Conservation (phyloP, 1,284 basidiomycete species). For the Thecaphora thlaspeos region DNA sequence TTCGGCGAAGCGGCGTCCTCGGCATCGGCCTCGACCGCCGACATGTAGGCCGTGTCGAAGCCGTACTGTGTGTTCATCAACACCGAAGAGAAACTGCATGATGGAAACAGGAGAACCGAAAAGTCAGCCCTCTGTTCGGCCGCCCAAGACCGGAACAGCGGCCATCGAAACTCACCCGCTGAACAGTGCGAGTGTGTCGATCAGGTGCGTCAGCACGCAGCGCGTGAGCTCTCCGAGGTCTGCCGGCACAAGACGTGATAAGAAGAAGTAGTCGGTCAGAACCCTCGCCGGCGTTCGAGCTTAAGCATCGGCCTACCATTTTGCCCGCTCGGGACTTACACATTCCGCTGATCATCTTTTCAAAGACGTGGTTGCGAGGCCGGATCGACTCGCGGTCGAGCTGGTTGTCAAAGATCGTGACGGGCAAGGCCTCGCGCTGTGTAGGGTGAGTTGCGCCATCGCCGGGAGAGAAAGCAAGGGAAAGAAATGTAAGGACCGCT, state of each 20-base stretch:
- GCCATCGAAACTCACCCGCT: conserved; percentile 61
- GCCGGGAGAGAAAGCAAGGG: not conserved
- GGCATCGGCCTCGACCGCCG: conserved; percentile 69
- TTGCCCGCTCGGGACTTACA: conserved; percentile 54
- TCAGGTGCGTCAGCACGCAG: conserved; percentile 77
- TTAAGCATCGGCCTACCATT: too few relatives aligned
- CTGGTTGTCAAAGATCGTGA: conserved; percentile 89
- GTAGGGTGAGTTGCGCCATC: conserved; percentile 56
- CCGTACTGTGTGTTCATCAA: conserved; percentile 85
- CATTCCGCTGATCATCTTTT: conserved; percentile 99
- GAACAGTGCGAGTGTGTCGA: conserved; percentile 76
- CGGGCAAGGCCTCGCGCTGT: conserved; percentile 75
- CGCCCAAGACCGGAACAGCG: too few relatives aligned
- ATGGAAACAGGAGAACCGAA: not conserved
- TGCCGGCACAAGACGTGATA: not conserved
- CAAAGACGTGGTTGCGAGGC: conserved; percentile 87
- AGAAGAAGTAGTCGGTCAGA: too few relatives aligned
- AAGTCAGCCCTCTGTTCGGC: too few relatives aligned
- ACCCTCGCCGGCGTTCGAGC: too few relatives aligned
- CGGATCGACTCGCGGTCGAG: conserved; percentile 92
- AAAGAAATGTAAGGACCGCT: not conserved
- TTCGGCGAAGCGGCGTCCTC: conserved; percentile 14
- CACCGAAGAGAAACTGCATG: conserved; percentile 66
- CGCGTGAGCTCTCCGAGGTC: conserved; percentile 89
- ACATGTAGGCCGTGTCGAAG: conserved; percentile 88